Evolutionary conservation across 495 filamentous ascomycete genomes (phyloP), one percentile per base, ranked within the genome.

Genomic region (Penicillium chermesinum): DNA sequence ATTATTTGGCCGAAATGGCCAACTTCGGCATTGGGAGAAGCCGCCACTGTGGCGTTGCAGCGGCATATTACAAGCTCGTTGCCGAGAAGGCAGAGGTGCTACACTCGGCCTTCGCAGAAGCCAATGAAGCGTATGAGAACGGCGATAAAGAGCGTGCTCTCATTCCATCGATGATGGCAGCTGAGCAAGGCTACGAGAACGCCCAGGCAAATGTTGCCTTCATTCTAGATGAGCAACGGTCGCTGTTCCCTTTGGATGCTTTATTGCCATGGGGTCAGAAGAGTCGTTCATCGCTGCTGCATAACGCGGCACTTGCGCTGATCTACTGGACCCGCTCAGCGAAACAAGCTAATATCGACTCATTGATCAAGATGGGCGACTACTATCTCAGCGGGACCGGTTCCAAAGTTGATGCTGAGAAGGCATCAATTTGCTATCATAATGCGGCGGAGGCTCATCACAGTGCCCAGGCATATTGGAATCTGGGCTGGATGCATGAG

Each of bases 401-500:
- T 7, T 80, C 87, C 2, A 27, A 48, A 7, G 46, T 71, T 2
- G 89, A 95, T 57, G 69, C 81, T 7, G 89, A 95, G 50, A 96
- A 96, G 65, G 93, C 93, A 1, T 91, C 90, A 0, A 81, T 85
- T 16, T 97, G 94, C 69, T 99, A 97, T 54, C 84, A 86, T 44
- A 86, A 85, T 7, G 93, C 93, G 4, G 90, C 91, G 1, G 93
- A 98, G 57, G 88, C 82, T 41, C 80, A 89, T 57, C 87, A 88
- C 58, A 93, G 88, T 59, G 91, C 91, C 19, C 93, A 97, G 70
- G 94, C 94, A 10, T 83, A 95, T 46, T 99, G 89, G 80, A 96
- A 99, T 54, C 74, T 99, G 10, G 93, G 93, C 12, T 99, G 93
- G 93, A 97, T 99, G 88, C 89, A 99, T 65, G 93, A 99, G 67